Evolutionary conservation across 2,329 filamentous ascomycete species (phyloP), one percentile per base, ranked within the genome.

Genomic region (Aspergillus eucalypticola): DNA sequence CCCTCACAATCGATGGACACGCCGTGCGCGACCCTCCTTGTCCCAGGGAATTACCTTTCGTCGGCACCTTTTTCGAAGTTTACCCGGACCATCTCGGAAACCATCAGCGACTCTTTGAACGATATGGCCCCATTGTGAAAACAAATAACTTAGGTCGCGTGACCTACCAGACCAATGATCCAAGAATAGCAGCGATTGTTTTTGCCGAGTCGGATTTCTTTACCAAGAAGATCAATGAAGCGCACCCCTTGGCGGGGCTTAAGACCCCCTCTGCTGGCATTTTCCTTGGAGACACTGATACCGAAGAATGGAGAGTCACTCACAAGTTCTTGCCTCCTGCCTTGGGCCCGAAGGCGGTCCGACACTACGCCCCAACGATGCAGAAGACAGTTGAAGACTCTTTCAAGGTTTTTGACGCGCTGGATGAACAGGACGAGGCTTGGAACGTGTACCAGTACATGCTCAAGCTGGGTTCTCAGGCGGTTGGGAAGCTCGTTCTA

Each of bases 321-420:
- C 86, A 88, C 76, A 88, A 88, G 69, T 88, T 87, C 70, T 64
- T 88, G 0, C 84, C 86, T 0, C 85, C 86, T 0, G 82, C 84
- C 0, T 74, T 88, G 11, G 81, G 81, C 0, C 85, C 85, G 38
- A 86, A 85, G 67, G 86, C 86, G 0, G 84, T 88, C 4, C 77
- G 82, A 0, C 86, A 88, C 64, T 88, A 88, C 61, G 80, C 83
- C 0, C 84, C 85, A 0, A 81, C 78, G 0, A 88, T 88, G 84
- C 84, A 87, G 63, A 70, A 76, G 52, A 82, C 81, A 0, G 78
- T 84, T 1, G 80, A 85, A 64, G 75, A 81, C n/a, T 71, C 82
- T 0, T 86, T 82, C 67, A 75, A 74, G 5, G 75, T 81, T 1
- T 80, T 81, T 51, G 79, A 82, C 51, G 60, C 71, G 53, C 75